phyloP scores from a whole-genome alignment of 129 eudicot genomes.

The Glebionis coronaria region DNA sequence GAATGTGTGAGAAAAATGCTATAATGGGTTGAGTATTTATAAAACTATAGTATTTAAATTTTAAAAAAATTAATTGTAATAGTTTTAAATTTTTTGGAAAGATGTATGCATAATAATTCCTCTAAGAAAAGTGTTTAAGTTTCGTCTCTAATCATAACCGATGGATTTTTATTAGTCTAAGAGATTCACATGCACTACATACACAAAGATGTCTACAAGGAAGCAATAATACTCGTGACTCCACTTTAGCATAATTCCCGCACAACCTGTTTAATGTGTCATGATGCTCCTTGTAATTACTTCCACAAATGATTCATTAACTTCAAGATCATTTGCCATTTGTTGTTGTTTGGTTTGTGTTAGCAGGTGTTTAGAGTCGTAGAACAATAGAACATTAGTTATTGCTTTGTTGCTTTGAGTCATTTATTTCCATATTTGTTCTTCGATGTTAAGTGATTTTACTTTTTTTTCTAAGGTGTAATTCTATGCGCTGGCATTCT shows the following conservation, averaged over 20 bases:
- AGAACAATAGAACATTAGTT: conserved; percentile 62
- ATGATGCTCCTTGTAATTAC: conserved; percentile 36
- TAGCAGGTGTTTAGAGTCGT: conserved; percentile 46
- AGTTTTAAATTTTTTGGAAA: too few species aligned
- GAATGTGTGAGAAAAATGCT: too few species aligned
- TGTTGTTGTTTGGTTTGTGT: conserved; percentile 38
- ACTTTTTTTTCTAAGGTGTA: conserved; percentile 58
- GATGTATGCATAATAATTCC: too few species aligned
- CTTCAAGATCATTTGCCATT: conserved; percentile 22
- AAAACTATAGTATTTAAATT: too few species aligned
- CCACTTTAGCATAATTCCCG: conserved; percentile 65
- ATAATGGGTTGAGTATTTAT: too few species aligned
- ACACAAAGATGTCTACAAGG: conserved; percentile 92
- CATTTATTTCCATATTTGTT: conserved; percentile 74
- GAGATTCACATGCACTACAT: conserved; percentile 65
- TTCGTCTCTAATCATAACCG: too few species aligned
- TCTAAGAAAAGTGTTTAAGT: too few species aligned
- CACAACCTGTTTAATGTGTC: conserved; percentile 33
- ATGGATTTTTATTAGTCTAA: too few species aligned
- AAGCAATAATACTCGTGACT: conserved; percentile 62
- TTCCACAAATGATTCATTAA: conserved; percentile 74
- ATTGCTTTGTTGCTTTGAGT: conserved; percentile 87
- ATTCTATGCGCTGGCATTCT: conserved; percentile 51
- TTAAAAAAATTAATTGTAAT: too few species aligned
- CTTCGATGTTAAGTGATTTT: conserved; percentile 53